Conservation (phyloP, 2,329 filamentous ascomycete species). For the Capronia epimyces region DNA sequence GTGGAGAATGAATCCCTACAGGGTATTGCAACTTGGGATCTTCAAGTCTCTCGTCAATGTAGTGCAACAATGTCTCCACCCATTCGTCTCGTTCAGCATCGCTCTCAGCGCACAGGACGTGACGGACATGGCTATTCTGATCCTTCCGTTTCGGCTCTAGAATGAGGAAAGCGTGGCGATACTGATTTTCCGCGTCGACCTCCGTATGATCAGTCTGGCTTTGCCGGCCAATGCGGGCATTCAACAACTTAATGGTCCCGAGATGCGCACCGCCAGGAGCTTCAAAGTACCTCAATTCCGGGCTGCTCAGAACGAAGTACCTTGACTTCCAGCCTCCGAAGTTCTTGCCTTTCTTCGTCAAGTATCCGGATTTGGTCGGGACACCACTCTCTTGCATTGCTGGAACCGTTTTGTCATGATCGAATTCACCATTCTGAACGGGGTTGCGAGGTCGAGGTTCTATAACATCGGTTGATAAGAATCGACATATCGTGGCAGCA, state of each 20-base stretch:
- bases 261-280: constrained; percentile 82
- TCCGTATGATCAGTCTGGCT: constrained; percentile 34
- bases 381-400: constrained; percentile 54
- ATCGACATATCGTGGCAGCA: constrained; percentile 77
- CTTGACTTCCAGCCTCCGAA: constrained; percentile 97
- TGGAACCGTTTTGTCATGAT: constrained; percentile 31
- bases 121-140: constrained; percentile 76
- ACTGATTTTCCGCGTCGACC: constrained; percentile 86
- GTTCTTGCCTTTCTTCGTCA: constrained; percentile 96
- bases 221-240: constrained; percentile 92
- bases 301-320: constrained; percentile 64
- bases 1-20: constrained; percentile 22
- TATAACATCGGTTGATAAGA: constrained; percentile 66
- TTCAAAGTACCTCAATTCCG: constrained; percentile 83
- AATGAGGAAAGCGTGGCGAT: constrained; percentile 91
- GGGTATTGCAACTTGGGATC: constrained; percentile 47
- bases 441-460: constrained; percentile 40
- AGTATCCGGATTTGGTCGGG: constrained; percentile 75
- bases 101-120: constrained; percentile 92
- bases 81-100: constrained; percentile 87
- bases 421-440: constrained; percentile 17
- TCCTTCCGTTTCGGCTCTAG: constrained; percentile 96
- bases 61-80: constrained; percentile 84
- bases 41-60: constrained; percentile 70
- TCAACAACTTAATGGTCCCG: constrained; percentile 85